These are phyloP conservation scores for Penicillium macrosclerotiorum DNA, from an alignment of 495 filamentous ascomycete genomes.

Conservation along the genomic window DNA sequence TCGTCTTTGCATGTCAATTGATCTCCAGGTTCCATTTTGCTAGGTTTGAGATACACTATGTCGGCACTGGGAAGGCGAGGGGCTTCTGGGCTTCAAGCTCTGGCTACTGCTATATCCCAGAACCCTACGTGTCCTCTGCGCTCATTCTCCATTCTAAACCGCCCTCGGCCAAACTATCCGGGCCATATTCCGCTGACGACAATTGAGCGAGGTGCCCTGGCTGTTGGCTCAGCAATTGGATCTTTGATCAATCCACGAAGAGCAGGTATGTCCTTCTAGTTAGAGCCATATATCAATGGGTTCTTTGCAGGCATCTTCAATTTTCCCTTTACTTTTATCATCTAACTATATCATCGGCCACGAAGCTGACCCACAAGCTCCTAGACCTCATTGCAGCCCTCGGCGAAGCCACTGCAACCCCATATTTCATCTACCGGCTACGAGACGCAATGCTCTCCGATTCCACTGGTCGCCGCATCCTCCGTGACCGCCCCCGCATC, in stretches of 20 bases:
- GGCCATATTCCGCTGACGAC: conserved; percentile 87
- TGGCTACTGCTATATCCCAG: conserved; percentile 9
- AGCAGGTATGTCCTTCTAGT: conserved; percentile 50
- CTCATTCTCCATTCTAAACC: conserved; percentile 73
- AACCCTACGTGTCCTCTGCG: conserved; percentile 20
- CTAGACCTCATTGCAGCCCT: conserved; percentile 89
- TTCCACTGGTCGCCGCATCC: conserved; percentile 85
- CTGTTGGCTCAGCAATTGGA: conserved; percentile 77
- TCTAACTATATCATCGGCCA: too few species aligned
- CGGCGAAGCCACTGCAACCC: conserved; percentile 89
- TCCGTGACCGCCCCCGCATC: conserved; percentile 85
- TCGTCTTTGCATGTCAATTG: not conserved
- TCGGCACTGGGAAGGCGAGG: conserved; percentile 28
- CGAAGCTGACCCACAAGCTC: not conserved
- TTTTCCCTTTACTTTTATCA: too few species aligned
- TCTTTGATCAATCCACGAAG: conserved; percentile 78
- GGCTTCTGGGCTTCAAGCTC: conserved; percentile 17
- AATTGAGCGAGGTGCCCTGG: conserved; percentile 72
- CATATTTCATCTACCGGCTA: conserved; percentile 92
- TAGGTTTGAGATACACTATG: conserved; percentile 26
- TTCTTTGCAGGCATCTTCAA: not conserved
- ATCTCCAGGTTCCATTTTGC: too few species aligned
- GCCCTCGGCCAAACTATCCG: conserved; percentile 72
- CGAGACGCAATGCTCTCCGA: conserved; percentile 84
- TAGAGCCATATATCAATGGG: not conserved